phyloP scores from a whole-genome alignment of 495 filamentous ascomycete species.

The Venustampulla echinocandica region DNA sequence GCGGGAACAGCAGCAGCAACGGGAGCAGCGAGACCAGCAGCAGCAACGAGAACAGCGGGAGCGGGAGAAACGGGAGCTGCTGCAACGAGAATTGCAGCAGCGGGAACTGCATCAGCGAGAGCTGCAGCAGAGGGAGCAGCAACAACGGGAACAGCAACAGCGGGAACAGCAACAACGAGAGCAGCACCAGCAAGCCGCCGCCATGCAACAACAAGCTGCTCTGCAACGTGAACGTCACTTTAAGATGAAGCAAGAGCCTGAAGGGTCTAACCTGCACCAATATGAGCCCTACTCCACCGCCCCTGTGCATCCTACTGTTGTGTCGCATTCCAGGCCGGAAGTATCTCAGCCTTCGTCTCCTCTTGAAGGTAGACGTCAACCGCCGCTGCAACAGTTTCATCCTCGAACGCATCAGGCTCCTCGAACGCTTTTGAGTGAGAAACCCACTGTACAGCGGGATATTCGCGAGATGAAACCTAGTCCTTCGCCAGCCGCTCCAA shows the following conservation, averaged over 20 bases:
- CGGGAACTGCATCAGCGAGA: slow-evolving; percentile 15
- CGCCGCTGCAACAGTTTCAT: slow-evolving; percentile 9
- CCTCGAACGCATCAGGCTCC: slow-evolving; percentile 12
- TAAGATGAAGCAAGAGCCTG: slow-evolving; percentile 21
- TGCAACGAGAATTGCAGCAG: slow-evolving; percentile 13
- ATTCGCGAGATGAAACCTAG: slow-evolving; percentile 12
- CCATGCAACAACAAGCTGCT: slow-evolving; percentile 4
- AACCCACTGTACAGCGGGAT: neutral
- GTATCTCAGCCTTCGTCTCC: slow-evolving; percentile 2
- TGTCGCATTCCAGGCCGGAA: slow-evolving; percentile 10
- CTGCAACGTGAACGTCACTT: slow-evolving; percentile 15
- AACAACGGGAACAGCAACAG: slow-evolving; percentile 19
- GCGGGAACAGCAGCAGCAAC: slow-evolving; percentile 19
- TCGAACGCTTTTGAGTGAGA: slow-evolving; percentile 16
- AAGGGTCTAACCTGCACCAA: slow-evolving; percentile 15
- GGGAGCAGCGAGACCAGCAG: slow-evolving; percentile 25
- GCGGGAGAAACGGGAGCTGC: neutral
- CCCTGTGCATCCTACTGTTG: slow-evolving; percentile 4
- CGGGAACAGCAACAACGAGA: slow-evolving; percentile 16
- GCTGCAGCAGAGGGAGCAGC: slow-evolving; percentile 24
- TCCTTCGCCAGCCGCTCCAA: slow-evolving; percentile 15
- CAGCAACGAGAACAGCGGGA: slow-evolving; percentile 25
- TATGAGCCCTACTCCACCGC: slow-evolving; percentile 18
- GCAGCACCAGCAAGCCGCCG: slow-evolving; percentile 15
- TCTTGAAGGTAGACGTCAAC: slow-evolving; percentile 6